phyloP scores from a whole-genome alignment of 768 basidiomycete species.

The Lentinula guzmanii region DNA sequence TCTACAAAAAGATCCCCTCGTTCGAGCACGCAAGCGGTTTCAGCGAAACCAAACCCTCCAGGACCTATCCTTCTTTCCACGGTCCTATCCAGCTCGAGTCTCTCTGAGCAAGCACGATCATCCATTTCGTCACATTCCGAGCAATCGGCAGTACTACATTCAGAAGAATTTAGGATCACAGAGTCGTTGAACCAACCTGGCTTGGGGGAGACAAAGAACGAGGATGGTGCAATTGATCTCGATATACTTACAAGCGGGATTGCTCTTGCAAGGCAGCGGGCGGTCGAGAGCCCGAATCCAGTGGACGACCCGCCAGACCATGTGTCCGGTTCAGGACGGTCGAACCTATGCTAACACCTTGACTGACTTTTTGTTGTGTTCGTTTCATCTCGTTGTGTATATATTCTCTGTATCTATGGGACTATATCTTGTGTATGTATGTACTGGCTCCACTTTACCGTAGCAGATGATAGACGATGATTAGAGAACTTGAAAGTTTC shows the following conservation, averaged over 20 bases:
- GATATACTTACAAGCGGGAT: background rate
- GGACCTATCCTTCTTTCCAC: background rate
- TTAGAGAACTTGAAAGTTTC: too few species aligned
- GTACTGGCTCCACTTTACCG: too few species aligned
- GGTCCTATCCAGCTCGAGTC: background rate
- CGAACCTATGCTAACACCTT: background rate
- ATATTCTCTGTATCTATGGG: background rate
- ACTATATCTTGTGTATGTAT: too few species aligned
- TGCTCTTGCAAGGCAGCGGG: background rate
- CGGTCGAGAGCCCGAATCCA: background rate
- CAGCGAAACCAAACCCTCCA: background rate
- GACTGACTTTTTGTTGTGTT: background rate
- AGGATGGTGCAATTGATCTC: background rate
- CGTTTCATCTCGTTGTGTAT: background rate
- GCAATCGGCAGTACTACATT: too few species aligned
- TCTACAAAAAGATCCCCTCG: background rate
- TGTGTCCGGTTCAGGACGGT: background rate
- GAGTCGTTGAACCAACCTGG: background rate
- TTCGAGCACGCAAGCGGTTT: background rate
- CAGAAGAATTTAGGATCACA: background rate
- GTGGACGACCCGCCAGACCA: background rate
- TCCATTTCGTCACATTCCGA: background rate
- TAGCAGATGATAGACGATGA: too few species aligned
- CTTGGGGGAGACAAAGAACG: background rate
- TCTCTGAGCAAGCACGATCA: background rate